These are phyloP conservation scores for Elongisporangium undulatum DNA, from an alignment of 352 stramenopile species.

Conservation along the genomic window DNA sequence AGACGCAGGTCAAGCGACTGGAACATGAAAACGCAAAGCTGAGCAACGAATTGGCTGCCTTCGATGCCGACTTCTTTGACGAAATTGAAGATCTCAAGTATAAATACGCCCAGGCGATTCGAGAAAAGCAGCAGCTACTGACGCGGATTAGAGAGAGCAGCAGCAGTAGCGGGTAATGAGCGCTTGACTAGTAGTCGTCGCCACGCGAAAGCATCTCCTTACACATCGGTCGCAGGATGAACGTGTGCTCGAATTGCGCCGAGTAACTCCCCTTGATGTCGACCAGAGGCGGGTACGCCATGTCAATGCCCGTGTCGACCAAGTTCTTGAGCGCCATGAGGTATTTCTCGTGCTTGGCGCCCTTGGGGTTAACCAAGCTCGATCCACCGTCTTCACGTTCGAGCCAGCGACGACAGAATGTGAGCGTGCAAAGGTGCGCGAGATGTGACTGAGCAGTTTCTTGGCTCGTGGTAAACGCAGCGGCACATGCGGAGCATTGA, in stretches of 20 bases:
- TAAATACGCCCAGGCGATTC: constrained; percentile 87
- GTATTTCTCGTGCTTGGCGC: constrained; percentile 93
- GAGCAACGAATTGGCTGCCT: constrained; percentile 80
- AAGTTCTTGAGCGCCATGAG: constrained; percentile 93
- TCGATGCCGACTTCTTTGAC: constrained; percentile 95
- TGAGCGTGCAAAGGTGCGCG: constrained; percentile 96
- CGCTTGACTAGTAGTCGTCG: constrained; percentile 93
- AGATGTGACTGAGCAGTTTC: constrained; percentile 93
- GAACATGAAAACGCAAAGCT: constrained; percentile 72
- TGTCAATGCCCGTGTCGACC: constrained; percentile 91
- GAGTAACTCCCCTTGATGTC: constrained; percentile 93
- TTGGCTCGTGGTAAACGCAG: constrained; percentile 85
- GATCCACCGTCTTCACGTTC: constrained; percentile 93
- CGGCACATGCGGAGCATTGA: constrained; percentile 90
- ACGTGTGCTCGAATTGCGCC: constrained; percentile 97
- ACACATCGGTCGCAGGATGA: constrained; percentile 91
- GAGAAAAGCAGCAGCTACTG: constrained; percentile 71
- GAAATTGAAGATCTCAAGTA: constrained; percentile 96
- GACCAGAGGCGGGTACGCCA: constrained; percentile 89
- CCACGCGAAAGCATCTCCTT: constrained; percentile 94
- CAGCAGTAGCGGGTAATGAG: no score
- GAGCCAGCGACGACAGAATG: constrained; percentile 94
- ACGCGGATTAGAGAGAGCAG: constrained; percentile 9
- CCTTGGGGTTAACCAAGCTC: constrained; percentile 67
- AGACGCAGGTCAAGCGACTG: constrained; percentile 35